A percentile compares a stretch with the other conserved stretches of the same genome.
phyloP scores from a whole-genome alignment of 2,329 filamentous ascomycete genomes.

The Colletotrichum theobromicola region DNA sequence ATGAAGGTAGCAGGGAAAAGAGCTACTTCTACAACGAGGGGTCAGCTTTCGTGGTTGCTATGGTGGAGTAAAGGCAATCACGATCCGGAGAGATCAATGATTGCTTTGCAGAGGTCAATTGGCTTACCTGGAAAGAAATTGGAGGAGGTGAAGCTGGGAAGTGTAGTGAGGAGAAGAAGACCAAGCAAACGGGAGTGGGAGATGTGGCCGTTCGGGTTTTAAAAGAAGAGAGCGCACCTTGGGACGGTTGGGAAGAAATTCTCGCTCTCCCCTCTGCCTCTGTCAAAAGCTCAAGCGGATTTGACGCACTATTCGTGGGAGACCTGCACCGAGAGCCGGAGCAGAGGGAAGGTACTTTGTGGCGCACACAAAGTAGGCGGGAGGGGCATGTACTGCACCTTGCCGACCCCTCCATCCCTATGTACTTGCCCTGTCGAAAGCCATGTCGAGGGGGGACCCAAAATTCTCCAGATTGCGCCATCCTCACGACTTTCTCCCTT shows the following conservation, averaged over 20 bases:
- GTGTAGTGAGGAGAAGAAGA: conserved; percentile 9
- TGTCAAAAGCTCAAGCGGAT: conserved; percentile 16
- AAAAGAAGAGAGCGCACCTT: conserved; percentile 16
- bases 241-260: conserved; percentile 17
- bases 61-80: not conserved
- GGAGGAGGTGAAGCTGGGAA: not conserved
- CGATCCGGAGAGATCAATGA: not conserved
- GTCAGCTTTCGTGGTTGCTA: not conserved
- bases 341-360: not conserved
- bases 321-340: conserved; percentile 16
- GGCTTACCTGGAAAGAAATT: not conserved
- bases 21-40: conserved; percentile 7
- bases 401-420: conserved; percentile 14
- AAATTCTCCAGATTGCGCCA: conserved; percentile 23
- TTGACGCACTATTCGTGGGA: conserved; percentile 17
- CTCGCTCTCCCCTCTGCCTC: not conserved
- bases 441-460: not conserved
- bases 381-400: not conserved
- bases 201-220: conserved; percentile 21
- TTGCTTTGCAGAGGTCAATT: not conserved
- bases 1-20: conserved; percentile 21
- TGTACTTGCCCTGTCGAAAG: conserved; percentile 17
- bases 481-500: conserved; percentile 13
- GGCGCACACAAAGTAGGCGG: not conserved
- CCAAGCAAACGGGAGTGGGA: not conserved